These are phyloP conservation scores for grape (Vitis vinifera) DNA, from an alignment of 164 flowering plant species.

Conservation along the genomic window ASM3070453v1 NC_081820.1:18968001-18968500, in stretches of 20 bases:
- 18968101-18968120: too few relatives aligned
- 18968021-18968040: too few relatives aligned
- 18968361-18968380: background rate
- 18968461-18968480: background rate
- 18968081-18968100: too few relatives aligned
- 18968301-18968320: background rate
- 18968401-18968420: too few relatives aligned
- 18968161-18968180: background rate
- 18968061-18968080: too few relatives aligned
- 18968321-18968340: background rate
- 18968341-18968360: background rate
- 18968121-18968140: too few relatives aligned
- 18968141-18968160: too few relatives aligned
- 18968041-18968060: too few relatives aligned
- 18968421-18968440: too few relatives aligned
- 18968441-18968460: background rate
- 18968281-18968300: too few relatives aligned
- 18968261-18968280: background rate
- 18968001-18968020: too few relatives aligned
- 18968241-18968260: background rate
- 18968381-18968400: too few relatives aligned
- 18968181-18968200: background rate
- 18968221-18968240: background rate
- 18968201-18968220: background rate
- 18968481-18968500: background rate